These are phyloP conservation scores for Lipomyces anomalus DNA, from an alignment of 805 yeast genomes.

Conservation along the genomic window DNA sequence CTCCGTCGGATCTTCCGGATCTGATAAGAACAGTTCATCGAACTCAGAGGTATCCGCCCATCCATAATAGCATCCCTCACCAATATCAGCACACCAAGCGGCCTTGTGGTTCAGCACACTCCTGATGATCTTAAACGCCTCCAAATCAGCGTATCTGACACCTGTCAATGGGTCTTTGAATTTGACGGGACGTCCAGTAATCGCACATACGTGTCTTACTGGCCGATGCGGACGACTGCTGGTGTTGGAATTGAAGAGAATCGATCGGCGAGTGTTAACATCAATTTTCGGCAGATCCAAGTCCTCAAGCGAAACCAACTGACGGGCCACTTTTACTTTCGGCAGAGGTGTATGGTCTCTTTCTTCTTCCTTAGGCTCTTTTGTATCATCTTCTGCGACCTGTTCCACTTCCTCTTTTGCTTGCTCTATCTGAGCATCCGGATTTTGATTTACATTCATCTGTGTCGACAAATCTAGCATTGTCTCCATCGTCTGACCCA, in stretches of 20 bases:
- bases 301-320: constrained; percentile 49
- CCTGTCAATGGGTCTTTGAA: constrained; percentile 87
- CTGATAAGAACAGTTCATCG: too few relatives aligned
- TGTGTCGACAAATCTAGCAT: too few relatives aligned
- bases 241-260: constrained; percentile 50
- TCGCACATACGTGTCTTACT: constrained; percentile 59
- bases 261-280: constrained; percentile 31
- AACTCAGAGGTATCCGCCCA: too few relatives aligned
- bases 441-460: constrained; percentile 5
- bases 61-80: constrained; percentile 32
- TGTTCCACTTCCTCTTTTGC: constrained; percentile 3
- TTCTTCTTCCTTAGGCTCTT: neutral
- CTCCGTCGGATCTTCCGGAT: too few relatives aligned
- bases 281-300: constrained; percentile 3
- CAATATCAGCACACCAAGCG: constrained; percentile 48
- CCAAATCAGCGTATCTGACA: constrained; percentile 77
- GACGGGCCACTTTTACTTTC: constrained; percentile 50
- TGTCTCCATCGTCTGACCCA: too few relatives aligned
- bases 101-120: constrained; percentile 44
- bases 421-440: constrained; percentile 3
- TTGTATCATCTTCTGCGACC: constrained; percentile 1
- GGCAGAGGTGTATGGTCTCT: too few relatives aligned
- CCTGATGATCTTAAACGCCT: constrained; percentile 63
- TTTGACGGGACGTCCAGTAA: constrained; percentile 72
- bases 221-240: constrained; percentile 42